Base-by-base conservation (phyloP, 176 grass and related monocot genomes). In the Areca catechu region DNA sequence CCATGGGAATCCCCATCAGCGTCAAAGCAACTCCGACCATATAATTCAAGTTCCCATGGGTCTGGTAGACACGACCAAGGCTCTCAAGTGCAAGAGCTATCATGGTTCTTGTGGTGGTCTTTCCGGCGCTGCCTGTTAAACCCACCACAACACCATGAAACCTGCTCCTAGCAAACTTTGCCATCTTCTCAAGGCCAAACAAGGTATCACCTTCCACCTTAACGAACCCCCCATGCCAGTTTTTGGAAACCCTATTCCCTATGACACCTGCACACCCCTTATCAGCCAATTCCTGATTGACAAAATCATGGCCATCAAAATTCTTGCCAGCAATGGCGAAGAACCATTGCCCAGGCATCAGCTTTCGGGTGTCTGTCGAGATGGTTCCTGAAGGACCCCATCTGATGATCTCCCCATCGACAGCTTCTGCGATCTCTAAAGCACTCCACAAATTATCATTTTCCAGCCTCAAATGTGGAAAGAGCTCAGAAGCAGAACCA, bases 21-120 rank as follows among this genome's bases (percentile, higher is more conserved):
- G 57, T 60, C 23, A 37, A n/a, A 5, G 57, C 23, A 17, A 60
- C 57, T 19, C 57, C 57, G 16, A 60, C 57, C 57, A 60, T 60
- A 37, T 60, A 37, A 29, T 60, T 60, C 24, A 60, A n/a, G 57
- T 60, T 60, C 24, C 57, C 25, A 25, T 7, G 57, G 29, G 57
- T 60, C 25, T 60, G 57, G 24, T 37, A n/a, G 16, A 30, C 25
- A 19, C 0, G 22, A 7, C 24, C 57, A 19, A 60, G 57, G 57
- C 24, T 60, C 24, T 28, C 57, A 30, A 60, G 57, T n/a, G 24
- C 25, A 9, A 60, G 27, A 60, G 24, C 25, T 29, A 60, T 60
- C 57, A 60, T 60, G 16, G 24, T 60, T 60, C 27, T 60, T 24
- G 57, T 60, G 16, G 57, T 60, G 28, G 57, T 60, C 57, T 60